These are phyloP conservation scores for Coniochaeta sp. DNA, from an alignment of 2,329 filamentous ascomycete species.

Conservation along the genomic window DNA sequence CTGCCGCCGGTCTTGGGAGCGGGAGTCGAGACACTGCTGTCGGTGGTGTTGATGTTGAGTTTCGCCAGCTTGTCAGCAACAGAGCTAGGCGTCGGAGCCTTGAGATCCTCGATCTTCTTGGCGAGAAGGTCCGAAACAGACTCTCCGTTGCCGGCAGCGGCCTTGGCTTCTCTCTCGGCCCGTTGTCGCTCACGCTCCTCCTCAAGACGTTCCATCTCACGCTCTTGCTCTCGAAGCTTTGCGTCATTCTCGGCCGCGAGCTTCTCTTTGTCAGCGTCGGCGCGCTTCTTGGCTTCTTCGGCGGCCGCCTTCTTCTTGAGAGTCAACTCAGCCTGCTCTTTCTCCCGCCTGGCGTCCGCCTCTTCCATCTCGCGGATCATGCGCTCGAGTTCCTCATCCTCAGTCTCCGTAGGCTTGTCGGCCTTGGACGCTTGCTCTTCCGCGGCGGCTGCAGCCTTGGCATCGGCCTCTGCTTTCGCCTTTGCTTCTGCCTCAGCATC, in stretches of 20 bases:
- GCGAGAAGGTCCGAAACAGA: slow-evolving; percentile 46
- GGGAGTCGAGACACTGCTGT: slow-evolving; percentile 33
- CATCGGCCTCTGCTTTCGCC: slow-evolving; percentile 22
- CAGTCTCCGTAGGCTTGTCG: slow-evolving; percentile 18
- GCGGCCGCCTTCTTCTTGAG: slow-evolving; percentile 36
- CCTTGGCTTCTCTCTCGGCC: slow-evolving; percentile 39
- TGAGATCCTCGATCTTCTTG: slow-evolving; percentile 28
- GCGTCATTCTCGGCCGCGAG: slow-evolving; percentile 51
- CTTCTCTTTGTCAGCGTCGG: slow-evolving; percentile 33
- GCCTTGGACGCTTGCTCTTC: slow-evolving; percentile 17
- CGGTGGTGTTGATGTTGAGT: slow-evolving; percentile 33
- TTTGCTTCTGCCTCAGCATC: slow-evolving; percentile 24
- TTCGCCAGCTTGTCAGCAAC: slow-evolving; percentile 42
- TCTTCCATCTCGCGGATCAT: slow-evolving; percentile 58
- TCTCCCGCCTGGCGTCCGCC: slow-evolving; percentile 41
- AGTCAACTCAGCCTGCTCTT: slow-evolving; percentile 35
- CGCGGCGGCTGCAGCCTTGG: slow-evolving; percentile 20
- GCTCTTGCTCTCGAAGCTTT: slow-evolving; percentile 65
- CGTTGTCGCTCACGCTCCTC: slow-evolving; percentile 59
- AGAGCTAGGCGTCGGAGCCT: slow-evolving; percentile 26
- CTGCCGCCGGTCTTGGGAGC: slow-evolving; percentile 46
- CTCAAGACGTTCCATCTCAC: slow-evolving; percentile 65
- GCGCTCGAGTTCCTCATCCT: slow-evolving; percentile 47
- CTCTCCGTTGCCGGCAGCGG: slow-evolving; percentile 24
- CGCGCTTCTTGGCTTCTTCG: slow-evolving; percentile 31